phyloP scores from a whole-genome alignment of 2,329 filamentous ascomycete species.

The Akanthomyces dipterigenus region DNA sequence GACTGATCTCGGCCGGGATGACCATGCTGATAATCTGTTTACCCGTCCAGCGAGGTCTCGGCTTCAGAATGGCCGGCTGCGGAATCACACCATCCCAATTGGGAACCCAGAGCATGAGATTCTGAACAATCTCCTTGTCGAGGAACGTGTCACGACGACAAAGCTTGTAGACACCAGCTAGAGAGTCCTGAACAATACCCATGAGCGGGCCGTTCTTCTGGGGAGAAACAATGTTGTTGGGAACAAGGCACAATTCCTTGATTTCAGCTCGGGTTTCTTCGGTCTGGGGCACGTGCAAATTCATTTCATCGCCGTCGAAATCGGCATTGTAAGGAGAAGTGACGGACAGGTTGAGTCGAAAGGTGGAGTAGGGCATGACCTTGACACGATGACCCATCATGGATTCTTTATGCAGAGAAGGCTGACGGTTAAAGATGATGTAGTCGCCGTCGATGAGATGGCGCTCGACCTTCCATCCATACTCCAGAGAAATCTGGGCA shows the following conservation, averaged over 20 bases:
- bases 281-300: slow-evolving; percentile 96
- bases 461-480: slow-evolving; percentile 97
- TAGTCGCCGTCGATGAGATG: slow-evolving; percentile 94
- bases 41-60: slow-evolving; percentile 88
- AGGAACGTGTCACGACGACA: slow-evolving; percentile 89
- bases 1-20: slow-evolving; percentile 79
- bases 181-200: slow-evolving; percentile 98
- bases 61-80: slow-evolving; percentile 87
- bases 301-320: slow-evolving; percentile 99
- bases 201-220: slow-evolving; percentile 95
- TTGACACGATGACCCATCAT: slow-evolving; percentile 99
- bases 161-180: slow-evolving; percentile 96
- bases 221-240: slow-evolving; percentile 94
- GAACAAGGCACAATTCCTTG: slow-evolving; percentile 93
- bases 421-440: slow-evolving; percentile 99
- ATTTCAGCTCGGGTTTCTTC: slow-evolving; percentile 96
- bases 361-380: slow-evolving; percentile 99
- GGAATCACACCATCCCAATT: slow-evolving; percentile 96
- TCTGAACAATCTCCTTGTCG: slow-evolving; percentile 88
- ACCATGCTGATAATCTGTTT: slow-evolving; percentile 97
- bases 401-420: slow-evolving; percentile 97
- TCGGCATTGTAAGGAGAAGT: slow-evolving; percentile 99
- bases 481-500: slow-evolving; percentile 78
- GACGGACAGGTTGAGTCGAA: slow-evolving; percentile 93
- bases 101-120: slow-evolving; percentile 94